Conservation (phyloP, 441 rosid species). For the Eruca vesicaria region DNA sequence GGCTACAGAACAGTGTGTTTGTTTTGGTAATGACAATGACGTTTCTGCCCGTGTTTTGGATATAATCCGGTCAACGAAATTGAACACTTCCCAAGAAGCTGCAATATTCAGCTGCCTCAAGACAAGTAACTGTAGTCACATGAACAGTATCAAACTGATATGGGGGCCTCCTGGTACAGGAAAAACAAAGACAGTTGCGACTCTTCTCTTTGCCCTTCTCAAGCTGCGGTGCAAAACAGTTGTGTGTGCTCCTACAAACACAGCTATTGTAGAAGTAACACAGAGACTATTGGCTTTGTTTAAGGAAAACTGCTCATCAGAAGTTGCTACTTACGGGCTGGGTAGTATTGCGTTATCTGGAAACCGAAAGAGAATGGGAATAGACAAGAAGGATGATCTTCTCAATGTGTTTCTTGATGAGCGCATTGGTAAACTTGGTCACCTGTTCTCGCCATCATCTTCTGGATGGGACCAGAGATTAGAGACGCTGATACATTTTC, state of each 20-base stretch:
- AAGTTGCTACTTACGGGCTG: not conserved
- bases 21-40: not conserved
- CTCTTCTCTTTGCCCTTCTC: conserved; percentile 42
- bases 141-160: conserved; percentile 42
- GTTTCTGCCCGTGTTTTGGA: not conserved
- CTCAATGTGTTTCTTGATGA: conserved; percentile 22
- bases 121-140: conserved; percentile 35
- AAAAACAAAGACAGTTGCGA: conserved; percentile 52
- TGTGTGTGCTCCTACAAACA: conserved; percentile 61
- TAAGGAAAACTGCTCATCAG: not conserved
- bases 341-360: conserved; percentile 9
- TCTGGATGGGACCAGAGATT: conserved; percentile 3
- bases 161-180: conserved; percentile 87
- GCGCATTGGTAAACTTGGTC: not conserved
- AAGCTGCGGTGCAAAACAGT: conserved; percentile 41
- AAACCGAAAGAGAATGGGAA: conserved; percentile 15
- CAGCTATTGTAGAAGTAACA: conserved; percentile 51
- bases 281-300: not conserved
- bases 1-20: not conserved
- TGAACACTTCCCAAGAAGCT: conserved; percentile 46
- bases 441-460: not conserved
- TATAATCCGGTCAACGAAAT: not conserved
- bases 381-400: not conserved
- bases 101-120: conserved; percentile 39
- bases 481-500: not conserved